phyloP scores from a whole-genome alignment of 2,329 filamentous ascomycete genomes.

The Monilinia aucupariae region DNA sequence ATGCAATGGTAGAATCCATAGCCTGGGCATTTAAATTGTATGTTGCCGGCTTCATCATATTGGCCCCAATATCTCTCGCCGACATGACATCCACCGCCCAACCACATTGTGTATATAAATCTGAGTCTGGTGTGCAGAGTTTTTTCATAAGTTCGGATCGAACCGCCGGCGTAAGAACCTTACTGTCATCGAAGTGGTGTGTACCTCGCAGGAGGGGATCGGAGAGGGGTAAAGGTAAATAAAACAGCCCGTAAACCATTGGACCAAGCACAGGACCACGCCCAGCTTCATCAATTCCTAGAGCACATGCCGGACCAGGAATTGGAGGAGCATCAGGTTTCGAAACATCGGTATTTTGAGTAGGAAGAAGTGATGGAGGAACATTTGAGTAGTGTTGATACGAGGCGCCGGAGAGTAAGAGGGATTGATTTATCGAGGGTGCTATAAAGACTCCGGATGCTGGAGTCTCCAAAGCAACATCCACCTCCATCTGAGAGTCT shows the following conservation, averaged over 20 bases:
- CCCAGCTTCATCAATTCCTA: constrained; percentile 92
- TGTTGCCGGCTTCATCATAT: constrained; percentile 39
- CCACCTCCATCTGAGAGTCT: constrained; percentile 33
- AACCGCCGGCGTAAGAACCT: constrained; percentile 76
- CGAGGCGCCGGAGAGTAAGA: constrained; percentile 58
- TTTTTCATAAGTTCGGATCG: constrained; percentile 64
- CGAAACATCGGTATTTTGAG: constrained; percentile 21
- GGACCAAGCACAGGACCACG: constrained; percentile 86
- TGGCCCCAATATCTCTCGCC: constrained; percentile 45
- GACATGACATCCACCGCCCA: constrained; percentile 81
- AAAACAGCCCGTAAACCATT: constrained; percentile 68
- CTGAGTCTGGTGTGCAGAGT: constrained; percentile 62
- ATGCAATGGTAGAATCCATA: constrained; percentile 79
- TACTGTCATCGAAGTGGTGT: constrained; percentile 92
- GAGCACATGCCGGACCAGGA: constrained; percentile 57
- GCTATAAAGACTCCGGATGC: constrained; percentile 51
- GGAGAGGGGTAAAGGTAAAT: constrained; percentile 66
- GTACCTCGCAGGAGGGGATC: constrained; percentile 69
- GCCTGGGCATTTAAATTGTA: constrained; percentile 97
- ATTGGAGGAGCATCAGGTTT: constrained; percentile 26
- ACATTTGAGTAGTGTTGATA: constrained; percentile 68
- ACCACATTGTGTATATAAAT: constrained; percentile 62
- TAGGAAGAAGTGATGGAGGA: constrained; percentile 52
- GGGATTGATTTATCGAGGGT: constrained; percentile 57
- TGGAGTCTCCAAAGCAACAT: constrained; percentile 36